Evolutionary conservation across 23 red algal genomes (phyloP).

Genomic region (Gracilariopsis chorda): DNA sequence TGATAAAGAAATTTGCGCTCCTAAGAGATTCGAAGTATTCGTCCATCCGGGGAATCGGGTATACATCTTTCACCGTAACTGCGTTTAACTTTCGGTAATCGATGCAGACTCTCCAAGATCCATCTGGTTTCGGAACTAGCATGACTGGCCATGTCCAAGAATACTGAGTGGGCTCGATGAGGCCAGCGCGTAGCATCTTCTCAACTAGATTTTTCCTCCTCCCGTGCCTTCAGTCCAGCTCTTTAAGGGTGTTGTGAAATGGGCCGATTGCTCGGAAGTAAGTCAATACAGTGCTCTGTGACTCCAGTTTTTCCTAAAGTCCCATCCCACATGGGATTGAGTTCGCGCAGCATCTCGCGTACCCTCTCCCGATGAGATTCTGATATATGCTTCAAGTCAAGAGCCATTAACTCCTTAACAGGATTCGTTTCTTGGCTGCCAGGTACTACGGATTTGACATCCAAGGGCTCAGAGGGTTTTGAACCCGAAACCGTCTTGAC

Average conservation of each 20-base stretch:
- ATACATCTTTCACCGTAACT: constrained; percentile 8
- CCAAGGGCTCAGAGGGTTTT: not conserved
- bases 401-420: not conserved
- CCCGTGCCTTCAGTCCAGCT: not conserved
- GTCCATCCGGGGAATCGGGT: constrained; percentile 44
- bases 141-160: constrained; percentile 25
- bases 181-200: not conserved
- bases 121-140: constrained; percentile 12
- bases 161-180: not conserved
- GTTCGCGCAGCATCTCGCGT: not conserved
- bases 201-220: constrained; percentile 19
- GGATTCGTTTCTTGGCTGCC: not conserved
- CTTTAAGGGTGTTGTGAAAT: not conserved
- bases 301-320: not conserved
- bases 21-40: constrained; percentile 42
- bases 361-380: not conserved
- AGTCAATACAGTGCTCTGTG: constrained; percentile 15
- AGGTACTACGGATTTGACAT: not conserved
- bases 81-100: constrained; percentile 17
- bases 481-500: not conserved
- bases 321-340: not conserved
- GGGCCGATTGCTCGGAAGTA: not conserved
- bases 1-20: constrained; percentile 1
- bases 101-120: not conserved
- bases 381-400: not conserved